Evolutionary conservation across 2,329 filamentous ascomycete species (phyloP).

Genomic region (Epichloe hybrida): DNA sequence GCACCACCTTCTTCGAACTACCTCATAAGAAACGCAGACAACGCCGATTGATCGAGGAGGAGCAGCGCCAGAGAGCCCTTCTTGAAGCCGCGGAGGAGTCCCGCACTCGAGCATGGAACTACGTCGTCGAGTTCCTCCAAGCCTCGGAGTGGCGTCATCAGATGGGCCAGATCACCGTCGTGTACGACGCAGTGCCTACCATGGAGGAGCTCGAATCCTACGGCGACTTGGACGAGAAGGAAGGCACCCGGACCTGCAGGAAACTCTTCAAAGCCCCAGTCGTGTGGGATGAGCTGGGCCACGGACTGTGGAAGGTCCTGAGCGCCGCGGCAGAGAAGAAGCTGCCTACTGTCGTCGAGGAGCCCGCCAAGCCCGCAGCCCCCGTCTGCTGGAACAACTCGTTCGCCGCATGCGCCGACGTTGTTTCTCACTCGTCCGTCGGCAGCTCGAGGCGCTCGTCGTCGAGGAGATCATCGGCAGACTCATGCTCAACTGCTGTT

Average conservation of each 20-base stretch:
- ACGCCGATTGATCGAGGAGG: slow-evolving; percentile 9
- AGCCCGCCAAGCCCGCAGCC: background rate
- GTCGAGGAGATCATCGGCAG: slow-evolving; percentile 3
- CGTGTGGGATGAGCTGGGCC: slow-evolving; percentile 25
- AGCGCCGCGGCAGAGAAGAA: slow-evolving; percentile 9
- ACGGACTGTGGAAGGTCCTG: slow-evolving; percentile 19
- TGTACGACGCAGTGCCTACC: slow-evolving; percentile 19
- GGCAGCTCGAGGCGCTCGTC: slow-evolving; percentile 1
- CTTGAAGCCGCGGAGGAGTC: slow-evolving; percentile 18
- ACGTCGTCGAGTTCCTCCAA: slow-evolving; percentile 18
- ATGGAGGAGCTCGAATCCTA: slow-evolving; percentile 21
- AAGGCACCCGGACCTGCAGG: slow-evolving; percentile 23
- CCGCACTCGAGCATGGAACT: slow-evolving; percentile 18
- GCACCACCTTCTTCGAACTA: slow-evolving; percentile 12
- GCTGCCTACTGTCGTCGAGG: slow-evolving; percentile 1
- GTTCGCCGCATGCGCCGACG: background rate
- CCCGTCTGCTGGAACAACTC: slow-evolving; percentile 1
- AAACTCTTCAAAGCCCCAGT: slow-evolving; percentile 25
- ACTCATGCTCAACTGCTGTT: slow-evolving; percentile 2
- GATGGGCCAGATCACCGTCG: slow-evolving; percentile 20
- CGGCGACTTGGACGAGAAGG: slow-evolving; percentile 18
- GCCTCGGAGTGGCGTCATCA: slow-evolving; percentile 17
- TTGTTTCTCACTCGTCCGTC: background rate
- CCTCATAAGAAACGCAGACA: slow-evolving; percentile 11
- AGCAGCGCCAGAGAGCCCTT: slow-evolving; percentile 10